Evolutionary conservation across 768 basidiomycete species (phyloP).

Genomic region (Crepidotus variabilis): DNA sequence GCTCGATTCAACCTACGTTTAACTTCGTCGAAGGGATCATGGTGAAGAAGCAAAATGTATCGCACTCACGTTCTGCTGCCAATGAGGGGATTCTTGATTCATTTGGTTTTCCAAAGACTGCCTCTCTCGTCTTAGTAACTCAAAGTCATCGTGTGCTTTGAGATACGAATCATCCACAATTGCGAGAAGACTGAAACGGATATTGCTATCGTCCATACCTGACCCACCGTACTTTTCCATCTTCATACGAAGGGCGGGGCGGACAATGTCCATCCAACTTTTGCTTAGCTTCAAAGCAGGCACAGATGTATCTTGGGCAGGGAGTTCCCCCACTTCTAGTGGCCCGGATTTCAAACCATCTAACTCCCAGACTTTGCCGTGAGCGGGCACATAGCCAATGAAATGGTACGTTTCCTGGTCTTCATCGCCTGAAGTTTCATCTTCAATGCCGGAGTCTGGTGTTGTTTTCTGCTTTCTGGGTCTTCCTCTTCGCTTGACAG

Average conservation of each 20-base stretch:
- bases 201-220: slow-evolving; percentile 39
- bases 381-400: slow-evolving; percentile 59
- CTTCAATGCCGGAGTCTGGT: slow-evolving; percentile 15
- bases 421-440: slow-evolving; percentile 16
- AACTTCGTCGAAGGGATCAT: neutral
- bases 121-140: slow-evolving; percentile 48
- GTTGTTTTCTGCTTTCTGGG: slow-evolving; percentile 8
- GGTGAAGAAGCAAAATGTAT: neutral
- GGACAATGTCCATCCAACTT: slow-evolving; percentile 58
- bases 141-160: slow-evolving; percentile 46
- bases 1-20: slow-evolving; percentile 34
- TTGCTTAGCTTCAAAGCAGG: slow-evolving; percentile 7
- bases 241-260: slow-evolving; percentile 56
- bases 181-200: slow-evolving; percentile 59
- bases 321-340: slow-evolving; percentile 60
- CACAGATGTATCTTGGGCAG: slow-evolving; percentile 8
- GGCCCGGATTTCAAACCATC: slow-evolving; percentile 62
- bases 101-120: slow-evolving; percentile 42
- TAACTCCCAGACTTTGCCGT: slow-evolving; percentile 69
- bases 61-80: slow-evolving; percentile 19
- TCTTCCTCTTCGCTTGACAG: slow-evolving; percentile 18
- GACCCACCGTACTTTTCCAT: slow-evolving; percentile 56
- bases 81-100: slow-evolving; percentile 23
- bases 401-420: slow-evolving; percentile 56
- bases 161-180: slow-evolving; percentile 50